Evolutionary conservation across 2,329 filamentous ascomycete genomes (phyloP), one percentile per base, ranked within the genome.

Genomic region (Pestalotiopsis sp.): DNA sequence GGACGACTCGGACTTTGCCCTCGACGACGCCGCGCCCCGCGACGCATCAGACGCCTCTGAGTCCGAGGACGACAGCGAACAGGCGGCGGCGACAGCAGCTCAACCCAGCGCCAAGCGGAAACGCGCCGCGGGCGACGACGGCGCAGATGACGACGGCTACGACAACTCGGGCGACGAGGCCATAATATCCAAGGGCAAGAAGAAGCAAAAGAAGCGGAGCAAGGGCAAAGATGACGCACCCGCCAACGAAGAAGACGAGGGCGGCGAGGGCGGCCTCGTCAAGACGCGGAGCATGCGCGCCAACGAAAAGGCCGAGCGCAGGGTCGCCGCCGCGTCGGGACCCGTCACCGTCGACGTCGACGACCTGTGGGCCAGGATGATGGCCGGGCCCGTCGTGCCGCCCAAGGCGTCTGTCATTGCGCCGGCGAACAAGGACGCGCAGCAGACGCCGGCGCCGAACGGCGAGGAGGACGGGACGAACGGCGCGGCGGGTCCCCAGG

Each of bases 141-240:
- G 27, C 27, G 72, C 68, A 4, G 80, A 78, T 2, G 84, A 87
- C 71, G 82, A 82, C 0, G 88, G 84, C 1, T 88, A 89, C 70
- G 86, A 89, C 69, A 91, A 91, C 72, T 93, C 91, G 0, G 91
- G 91, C n/a, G 91, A 93, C 74, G 91, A 93, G 75, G 86, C 87
- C 0, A 87, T 92, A 67, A 91, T 93, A 73, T 82, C 87, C 60
- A 90, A 86, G 72, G 90, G 86, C 20, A 88, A 86, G 74, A 90
- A 86, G 75, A 81, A 82, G 66, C 81, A 79, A 45, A 83, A 81
- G 76, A 87, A 83, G 75, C 59, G 60, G 25, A 79, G 78, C 57
- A 86, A 83, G 74, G 83, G 81, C 72, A 83, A 80, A 67, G 76
- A 80, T 71, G 78, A 68, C 65, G 72, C 74, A 23, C 23, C 77